Evolutionary conservation across 495 filamentous ascomycete genomes (phyloP), one percentile per base, ranked within the genome.

Genomic region (Lasiosphaeris hirsuta): DNA sequence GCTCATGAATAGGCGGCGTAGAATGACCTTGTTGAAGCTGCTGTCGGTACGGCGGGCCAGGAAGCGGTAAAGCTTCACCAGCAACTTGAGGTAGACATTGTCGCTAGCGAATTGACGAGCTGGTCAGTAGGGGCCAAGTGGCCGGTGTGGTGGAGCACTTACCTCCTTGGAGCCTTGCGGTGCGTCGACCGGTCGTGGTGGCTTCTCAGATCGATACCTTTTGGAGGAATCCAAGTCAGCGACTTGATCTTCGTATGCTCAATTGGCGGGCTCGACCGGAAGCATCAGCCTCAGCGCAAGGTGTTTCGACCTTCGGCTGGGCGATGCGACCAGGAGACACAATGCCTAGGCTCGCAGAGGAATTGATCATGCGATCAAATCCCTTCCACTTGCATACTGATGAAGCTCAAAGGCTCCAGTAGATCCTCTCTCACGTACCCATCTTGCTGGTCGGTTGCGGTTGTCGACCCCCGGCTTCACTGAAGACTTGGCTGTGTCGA

Each of bases 21-120:
- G 90, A 69, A 98, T 83, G 67, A 90, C 86, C 81, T 92, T 90
- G 87, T 97, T 97, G 88, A 98, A 98, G 78, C 83, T 81, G 49
- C 87, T 85, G 74, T 97, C 93, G 73, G 94, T 98, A 71, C 93
- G 91, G 77, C 92, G 92, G 68, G 92, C 88, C 65, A 98, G 80
- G 87, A 98, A 98, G 79, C 88, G 87, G 84, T 97, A 98, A 18
- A 98, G 89, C 86, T 97, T 97, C 78, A 97, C 92, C 70, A 97
- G 82, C 62, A 98, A 87, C 83, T 92, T 90, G 69, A 97, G 82
- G 79, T 97, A 97, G 65, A 92, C 90, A 81, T 98, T 97, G 78
- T 96, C 90, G 80, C 88, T 54, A 13, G 40, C 4, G 43, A 23
- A 6, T 17, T 17, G 2, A 15, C n/a, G 41, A 15, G 51, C n/a